Evolutionary conservation across 2,329 filamentous ascomycete species (phyloP).

Genomic region (Pestalotiopsis sp.): DNA sequence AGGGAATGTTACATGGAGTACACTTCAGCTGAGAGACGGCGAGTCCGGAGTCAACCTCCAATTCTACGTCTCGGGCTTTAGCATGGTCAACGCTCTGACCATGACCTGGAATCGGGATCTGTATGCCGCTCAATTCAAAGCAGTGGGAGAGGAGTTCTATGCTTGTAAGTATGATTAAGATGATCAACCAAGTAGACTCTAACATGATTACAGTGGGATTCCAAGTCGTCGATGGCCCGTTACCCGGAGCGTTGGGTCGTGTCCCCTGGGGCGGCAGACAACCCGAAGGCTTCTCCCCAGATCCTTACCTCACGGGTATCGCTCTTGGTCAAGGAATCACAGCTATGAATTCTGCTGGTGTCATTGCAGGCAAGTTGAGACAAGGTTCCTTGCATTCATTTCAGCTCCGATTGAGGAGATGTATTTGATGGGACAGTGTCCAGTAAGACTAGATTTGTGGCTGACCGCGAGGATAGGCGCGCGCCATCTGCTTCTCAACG

Average conservation of each 20-base stretch:
- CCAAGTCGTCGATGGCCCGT: constrained; percentile 18
- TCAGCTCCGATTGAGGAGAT: no score
- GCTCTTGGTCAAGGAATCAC: neutral
- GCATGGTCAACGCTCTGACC: constrained; percentile 18
- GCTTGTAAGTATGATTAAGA: neutral
- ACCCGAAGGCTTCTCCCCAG: neutral
- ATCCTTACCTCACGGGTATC: constrained; percentile 11
- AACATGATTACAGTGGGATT: neutral
- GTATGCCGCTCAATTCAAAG: constrained; percentile 17
- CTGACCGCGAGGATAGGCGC: neutral
- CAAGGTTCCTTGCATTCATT: no score
- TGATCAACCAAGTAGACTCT: neutral
- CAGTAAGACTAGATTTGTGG: no score
- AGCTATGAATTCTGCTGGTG: constrained; percentile 9
- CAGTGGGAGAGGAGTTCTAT: constrained; percentile 21
- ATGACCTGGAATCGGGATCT: constrained; percentile 23
- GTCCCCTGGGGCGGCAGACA: neutral
- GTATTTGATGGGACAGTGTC: no score
- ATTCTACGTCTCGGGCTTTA: constrained; percentile 21
- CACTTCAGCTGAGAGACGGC: constrained; percentile 17
- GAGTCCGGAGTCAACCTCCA: constrained; percentile 18
- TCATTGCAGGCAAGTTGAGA: neutral
- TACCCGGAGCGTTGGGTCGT: constrained; percentile 14
- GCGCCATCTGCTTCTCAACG: constrained; percentile 16
- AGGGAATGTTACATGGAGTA: neutral